phyloP scores from a whole-genome alignment of 1,139 yeast genomes.

The Eremothecium gossypii region DNA sequence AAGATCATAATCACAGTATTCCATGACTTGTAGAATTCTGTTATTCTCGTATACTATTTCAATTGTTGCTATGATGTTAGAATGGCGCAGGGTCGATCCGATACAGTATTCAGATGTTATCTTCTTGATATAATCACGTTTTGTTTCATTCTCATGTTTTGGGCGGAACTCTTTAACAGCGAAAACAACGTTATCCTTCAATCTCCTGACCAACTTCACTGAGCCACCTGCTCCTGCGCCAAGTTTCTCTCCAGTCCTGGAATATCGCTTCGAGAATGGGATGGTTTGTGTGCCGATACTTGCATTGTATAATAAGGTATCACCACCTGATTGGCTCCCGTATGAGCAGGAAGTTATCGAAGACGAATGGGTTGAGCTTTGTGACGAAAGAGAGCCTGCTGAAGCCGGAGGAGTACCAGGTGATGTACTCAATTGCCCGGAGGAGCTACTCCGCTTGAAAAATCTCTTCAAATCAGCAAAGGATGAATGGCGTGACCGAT shows the following conservation, averaged over 20 bases:
- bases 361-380: conserved; percentile 13
- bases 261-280: conserved; percentile 66
- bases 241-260: conserved; percentile 72
- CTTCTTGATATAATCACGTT: conserved; percentile 84
- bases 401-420: conserved; percentile 23
- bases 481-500: conserved; percentile 48
- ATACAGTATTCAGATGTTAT: conserved; percentile 94
- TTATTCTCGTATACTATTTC: conserved; percentile 88
- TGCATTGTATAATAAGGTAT: conserved; percentile 17
- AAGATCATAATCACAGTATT: conserved; percentile 85
- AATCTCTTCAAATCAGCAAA: conserved; percentile 62
- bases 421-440: conserved; percentile 13
- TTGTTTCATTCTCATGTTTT: conserved; percentile 63
- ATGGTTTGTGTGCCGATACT: conserved; percentile 10
- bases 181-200: conserved; percentile 60
- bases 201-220: conserved; percentile 65
- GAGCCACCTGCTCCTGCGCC: conserved; percentile 98
- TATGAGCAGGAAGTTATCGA: conserved; percentile 12
- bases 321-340: conserved; percentile 24
- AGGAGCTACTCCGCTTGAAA: conserved; percentile 37
- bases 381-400: conserved; percentile 11
- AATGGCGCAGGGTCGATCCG: conserved; percentile 83
- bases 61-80: conserved; percentile 82
- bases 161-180: conserved; percentile 91
- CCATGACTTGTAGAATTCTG: conserved; percentile 86